These are phyloP conservation scores for Combretum micranthum DNA, from an alignment of 345 rosid species.

Conservation along the genomic window DNA sequence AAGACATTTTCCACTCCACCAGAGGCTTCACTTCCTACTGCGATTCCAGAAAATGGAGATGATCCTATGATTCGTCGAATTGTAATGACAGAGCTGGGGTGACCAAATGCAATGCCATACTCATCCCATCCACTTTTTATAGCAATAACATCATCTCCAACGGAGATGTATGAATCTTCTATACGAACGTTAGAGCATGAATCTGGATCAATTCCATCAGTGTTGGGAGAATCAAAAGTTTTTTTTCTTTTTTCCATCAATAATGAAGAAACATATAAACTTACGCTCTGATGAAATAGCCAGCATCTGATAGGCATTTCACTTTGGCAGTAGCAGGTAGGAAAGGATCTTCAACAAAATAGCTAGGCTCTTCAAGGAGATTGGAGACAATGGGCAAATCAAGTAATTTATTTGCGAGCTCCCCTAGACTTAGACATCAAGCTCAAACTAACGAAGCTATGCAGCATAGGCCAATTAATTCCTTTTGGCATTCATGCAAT, in stretches of 20 bases:
- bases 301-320: no score
- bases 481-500: slow-evolving; percentile 43
- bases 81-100: slow-evolving; percentile 73
- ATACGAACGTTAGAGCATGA: slow-evolving; percentile 87
- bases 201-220: slow-evolving; percentile 98
- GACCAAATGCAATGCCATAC: slow-evolving; percentile 78
- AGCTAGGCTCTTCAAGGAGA: slow-evolving; percentile 26
- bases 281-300: no score
- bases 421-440: slow-evolving; percentile 38
- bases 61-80: slow-evolving; percentile 82
- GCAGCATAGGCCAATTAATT: slow-evolving; percentile 38
- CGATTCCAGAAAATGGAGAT: slow-evolving; percentile 78
- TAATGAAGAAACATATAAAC: no score
- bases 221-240: slow-evolving; percentile 82
- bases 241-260: no score
- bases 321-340: no score
- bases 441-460: slow-evolving; percentile 56
- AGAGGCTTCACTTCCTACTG: slow-evolving; percentile 88
- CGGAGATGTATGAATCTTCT: slow-evolving; percentile 82
- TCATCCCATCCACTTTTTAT: slow-evolving; percentile 97
- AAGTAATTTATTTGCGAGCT: slow-evolving; percentile 28
- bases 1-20: no score
- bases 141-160: slow-evolving; percentile 82
- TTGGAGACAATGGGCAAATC: slow-evolving; percentile 45
- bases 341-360: slow-evolving; percentile 40